A percentile compares a stretch with the other conserved stretches of the same genome.
These are phyloP conservation scores for Xylaria venustula DNA, from an alignment of 495 filamentous ascomycete genomes.

Conservation along the genomic window DNA sequence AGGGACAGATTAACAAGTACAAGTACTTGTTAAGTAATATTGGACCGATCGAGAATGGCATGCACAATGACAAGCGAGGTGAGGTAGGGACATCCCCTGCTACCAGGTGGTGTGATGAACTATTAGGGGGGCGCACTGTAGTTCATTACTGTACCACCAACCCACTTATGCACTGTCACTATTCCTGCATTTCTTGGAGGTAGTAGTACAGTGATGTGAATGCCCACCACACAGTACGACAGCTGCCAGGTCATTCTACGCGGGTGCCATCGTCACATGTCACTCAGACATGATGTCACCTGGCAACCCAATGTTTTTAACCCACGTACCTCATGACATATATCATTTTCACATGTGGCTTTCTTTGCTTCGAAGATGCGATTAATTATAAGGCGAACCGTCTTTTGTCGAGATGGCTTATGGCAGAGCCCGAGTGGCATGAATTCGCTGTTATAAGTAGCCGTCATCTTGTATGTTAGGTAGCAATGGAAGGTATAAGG, in stretches of 20 bases:
- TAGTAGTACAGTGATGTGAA: too few relatives aligned
- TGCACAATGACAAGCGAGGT: constrained; percentile 15
- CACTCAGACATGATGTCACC: constrained; percentile 32
- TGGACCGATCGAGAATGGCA: not conserved
- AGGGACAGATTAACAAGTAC: not conserved
- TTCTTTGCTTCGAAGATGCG: not conserved
- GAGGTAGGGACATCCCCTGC: constrained; percentile 9
- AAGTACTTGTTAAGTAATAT: constrained; percentile 2
- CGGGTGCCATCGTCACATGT: constrained; percentile 28
- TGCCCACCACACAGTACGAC: constrained; percentile 6
- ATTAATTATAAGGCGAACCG: not conserved
- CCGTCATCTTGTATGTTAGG: too few relatives aligned
- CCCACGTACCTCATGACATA: not conserved
- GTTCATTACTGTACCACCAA: not conserved
- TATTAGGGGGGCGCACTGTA: not conserved
- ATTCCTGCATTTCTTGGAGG: too few relatives aligned
- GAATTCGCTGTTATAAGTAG: not conserved
- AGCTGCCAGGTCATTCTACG: constrained; percentile 17
- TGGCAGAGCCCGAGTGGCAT: not conserved
- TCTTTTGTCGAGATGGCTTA: not conserved
- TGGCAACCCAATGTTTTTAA: constrained; percentile 6
- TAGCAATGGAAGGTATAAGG: too few relatives aligned
- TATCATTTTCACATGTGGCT: not conserved
- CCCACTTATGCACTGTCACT: too few relatives aligned
- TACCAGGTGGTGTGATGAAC: not conserved